A percentile compares a stretch with the other conserved stretches of the same genome.
Evolutionary conservation across 257 asterid genomes (phyloP).

Genomic region (Solanum boliviense): DNA sequence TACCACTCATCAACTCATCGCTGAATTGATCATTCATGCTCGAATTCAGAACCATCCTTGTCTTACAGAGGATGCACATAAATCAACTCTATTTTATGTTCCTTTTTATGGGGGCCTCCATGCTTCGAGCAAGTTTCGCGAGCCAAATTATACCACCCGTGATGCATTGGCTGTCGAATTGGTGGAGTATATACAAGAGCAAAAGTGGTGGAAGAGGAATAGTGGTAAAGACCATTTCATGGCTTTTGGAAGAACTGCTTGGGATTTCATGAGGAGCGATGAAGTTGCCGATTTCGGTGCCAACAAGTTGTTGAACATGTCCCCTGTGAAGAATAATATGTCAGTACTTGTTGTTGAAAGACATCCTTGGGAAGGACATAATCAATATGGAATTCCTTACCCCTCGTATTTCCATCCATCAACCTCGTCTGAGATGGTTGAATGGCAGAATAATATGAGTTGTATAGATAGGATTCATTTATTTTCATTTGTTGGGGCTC

Average conservation of each 20-base stretch:
- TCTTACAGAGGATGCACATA: not conserved
- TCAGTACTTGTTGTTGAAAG: not conserved
- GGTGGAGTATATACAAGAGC: not conserved
- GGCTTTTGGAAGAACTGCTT: constrained; percentile 2
- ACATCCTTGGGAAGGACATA: not conserved
- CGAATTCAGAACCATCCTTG: not conserved
- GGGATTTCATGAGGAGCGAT: not conserved
- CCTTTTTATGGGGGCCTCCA: constrained; percentile 1
- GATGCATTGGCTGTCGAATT: not conserved
- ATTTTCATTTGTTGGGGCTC: constrained; percentile 3
- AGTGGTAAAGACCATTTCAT: not conserved
- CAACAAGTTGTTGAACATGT: not conserved
- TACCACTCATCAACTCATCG: constrained; percentile 1
- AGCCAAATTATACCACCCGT: not conserved
- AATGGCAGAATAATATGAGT: not conserved
- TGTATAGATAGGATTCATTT: not conserved
- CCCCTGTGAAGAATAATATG: not conserved
- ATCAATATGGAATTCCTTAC: not conserved
- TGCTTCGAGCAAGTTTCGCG: not conserved
- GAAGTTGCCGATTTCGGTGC: not conserved
- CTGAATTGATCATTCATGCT: not conserved
- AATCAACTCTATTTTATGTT: not conserved
- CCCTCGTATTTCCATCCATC: not conserved
- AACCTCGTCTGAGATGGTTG: not conserved
- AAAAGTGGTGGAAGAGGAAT: not conserved